A percentile compares a stretch with the other conserved stretches of the same genome.
phyloP scores from a whole-genome alignment of 495 filamentous ascomycete species.

The Neurospora cerealis region DNA sequence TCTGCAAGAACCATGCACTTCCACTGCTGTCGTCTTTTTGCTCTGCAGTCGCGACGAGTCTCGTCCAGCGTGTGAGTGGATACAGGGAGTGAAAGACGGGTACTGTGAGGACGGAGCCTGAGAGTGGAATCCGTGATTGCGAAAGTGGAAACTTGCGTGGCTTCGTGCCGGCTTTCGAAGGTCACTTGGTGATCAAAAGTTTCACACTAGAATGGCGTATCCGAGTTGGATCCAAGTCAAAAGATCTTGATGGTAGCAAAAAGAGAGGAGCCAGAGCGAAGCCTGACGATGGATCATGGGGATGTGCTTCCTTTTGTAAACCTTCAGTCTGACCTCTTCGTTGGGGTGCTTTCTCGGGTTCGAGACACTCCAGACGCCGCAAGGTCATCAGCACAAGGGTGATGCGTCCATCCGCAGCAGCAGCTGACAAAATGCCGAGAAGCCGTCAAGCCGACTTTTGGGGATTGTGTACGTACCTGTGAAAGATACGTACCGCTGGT shows the following conservation, averaged over 20 bases:
- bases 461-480: neutral
- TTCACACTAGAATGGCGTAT: neutral
- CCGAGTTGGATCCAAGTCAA: neutral
- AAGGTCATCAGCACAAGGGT: constrained; percentile 19
- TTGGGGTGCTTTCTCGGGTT: constrained; percentile 17
- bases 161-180: neutral
- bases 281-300: neutral
- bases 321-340: constrained; percentile 13
- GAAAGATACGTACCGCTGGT: neutral
- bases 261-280: neutral
- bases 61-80: neutral
- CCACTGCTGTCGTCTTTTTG: too few species aligned
- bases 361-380: constrained; percentile 12
- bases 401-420: constrained; percentile 22
- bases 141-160: neutral
- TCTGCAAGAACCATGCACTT: neutral
- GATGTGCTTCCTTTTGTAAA: constrained; percentile 16
- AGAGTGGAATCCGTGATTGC: neutral
- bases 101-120: neutral
- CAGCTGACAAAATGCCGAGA: constrained; percentile 24
- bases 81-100: neutral
- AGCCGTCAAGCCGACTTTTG: constrained; percentile 3
- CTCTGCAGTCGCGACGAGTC: neutral
- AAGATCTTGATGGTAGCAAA: neutral
- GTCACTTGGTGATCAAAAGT: neutral